Evolutionary conservation across 208 protist species (phyloP).

Genomic region (Acanthamoeba castellanii): DNA sequence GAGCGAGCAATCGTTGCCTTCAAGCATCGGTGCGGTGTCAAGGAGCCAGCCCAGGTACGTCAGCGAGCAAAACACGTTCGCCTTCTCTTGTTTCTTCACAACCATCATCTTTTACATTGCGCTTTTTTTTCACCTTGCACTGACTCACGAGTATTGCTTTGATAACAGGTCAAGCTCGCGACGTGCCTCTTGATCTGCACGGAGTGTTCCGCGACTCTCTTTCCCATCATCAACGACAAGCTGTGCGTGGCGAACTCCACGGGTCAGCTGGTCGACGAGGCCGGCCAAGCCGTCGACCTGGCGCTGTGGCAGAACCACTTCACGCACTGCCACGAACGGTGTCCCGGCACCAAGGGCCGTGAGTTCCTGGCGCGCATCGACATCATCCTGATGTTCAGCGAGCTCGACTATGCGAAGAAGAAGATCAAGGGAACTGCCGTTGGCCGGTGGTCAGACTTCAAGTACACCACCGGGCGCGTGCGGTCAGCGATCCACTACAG

Average conservation of each 20-base stretch:
- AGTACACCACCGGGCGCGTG: not conserved
- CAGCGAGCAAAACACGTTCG: not conserved
- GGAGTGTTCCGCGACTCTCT: not conserved
- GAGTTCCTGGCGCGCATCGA: not conserved
- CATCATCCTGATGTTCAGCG: not conserved
- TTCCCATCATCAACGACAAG: not conserved
- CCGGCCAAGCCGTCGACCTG: conserved; percentile 4
- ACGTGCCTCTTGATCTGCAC: not conserved
- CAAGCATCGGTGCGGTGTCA: not conserved
- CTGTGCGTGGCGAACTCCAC: conserved; percentile 11
- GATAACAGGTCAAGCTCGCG: not conserved
- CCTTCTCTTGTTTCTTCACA: not conserved
- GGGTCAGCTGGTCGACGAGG: not conserved
- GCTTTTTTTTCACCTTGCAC: too few species aligned
- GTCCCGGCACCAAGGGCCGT: not conserved
- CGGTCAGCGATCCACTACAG: not conserved
- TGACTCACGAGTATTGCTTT: too few species aligned
- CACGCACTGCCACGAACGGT: not conserved
- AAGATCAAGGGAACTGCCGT: not conserved
- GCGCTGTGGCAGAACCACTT: not conserved
- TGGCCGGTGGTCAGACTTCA: not conserved
- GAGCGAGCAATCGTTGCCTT: not conserved
- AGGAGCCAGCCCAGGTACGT: not conserved
- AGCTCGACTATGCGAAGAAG: conserved; percentile 1
- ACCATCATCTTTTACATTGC: too few species aligned